Evolutionary conservation across 768 basidiomycete genomes (phyloP).

Genomic region (Boletus subcaerulescens): DNA sequence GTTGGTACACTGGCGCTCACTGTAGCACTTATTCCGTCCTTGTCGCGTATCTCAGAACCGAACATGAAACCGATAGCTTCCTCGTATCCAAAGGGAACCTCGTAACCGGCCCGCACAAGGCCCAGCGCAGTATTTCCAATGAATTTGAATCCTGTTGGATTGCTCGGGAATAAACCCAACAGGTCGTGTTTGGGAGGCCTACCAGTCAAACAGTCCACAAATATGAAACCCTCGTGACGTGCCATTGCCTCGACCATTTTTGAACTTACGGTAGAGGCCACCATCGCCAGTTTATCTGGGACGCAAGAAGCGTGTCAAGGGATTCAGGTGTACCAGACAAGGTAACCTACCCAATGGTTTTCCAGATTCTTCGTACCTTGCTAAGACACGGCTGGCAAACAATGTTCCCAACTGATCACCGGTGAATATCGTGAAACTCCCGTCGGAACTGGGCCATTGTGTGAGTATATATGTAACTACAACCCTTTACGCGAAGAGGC

Average conservation of each 20-base stretch:
- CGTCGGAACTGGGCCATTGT: slow-evolving; percentile 30
- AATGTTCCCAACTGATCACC: slow-evolving; percentile 79
- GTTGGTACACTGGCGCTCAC: slow-evolving; percentile 35
- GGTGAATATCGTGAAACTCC: slow-evolving; percentile 69
- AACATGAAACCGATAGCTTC: slow-evolving; percentile 94
- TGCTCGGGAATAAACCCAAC: not conserved
- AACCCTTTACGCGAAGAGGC: slow-evolving; percentile 6
- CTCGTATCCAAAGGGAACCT: slow-evolving; percentile 82
- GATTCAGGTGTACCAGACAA: slow-evolving; percentile 34
- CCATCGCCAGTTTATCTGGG: slow-evolving; percentile 70
- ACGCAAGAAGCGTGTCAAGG: slow-evolving; percentile 35
- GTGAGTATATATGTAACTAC: slow-evolving; percentile 1
- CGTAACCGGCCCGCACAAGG: slow-evolving; percentile 62
- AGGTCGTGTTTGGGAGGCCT: not conserved
- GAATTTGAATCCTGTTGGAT: slow-evolving; percentile 75
- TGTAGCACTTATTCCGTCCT: slow-evolving; percentile 83
- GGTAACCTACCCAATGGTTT: slow-evolving; percentile 39
- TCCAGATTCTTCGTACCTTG: slow-evolving; percentile 43
- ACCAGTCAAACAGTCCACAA: slow-evolving; percentile 85
- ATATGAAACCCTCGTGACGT: slow-evolving; percentile 71
- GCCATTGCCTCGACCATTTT: slow-evolving; percentile 87
- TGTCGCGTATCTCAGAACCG: slow-evolving; percentile 74
- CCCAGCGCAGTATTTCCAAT: slow-evolving; percentile 80
- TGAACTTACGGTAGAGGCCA: slow-evolving; percentile 87
- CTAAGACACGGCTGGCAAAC: slow-evolving; percentile 47